A percentile compares a stretch with the other conserved stretches of the same genome.
These are phyloP conservation scores for Leucocoprinus birnbaumii DNA, from an alignment of 768 basidiomycete genomes.

Conservation along the genomic window DNA sequence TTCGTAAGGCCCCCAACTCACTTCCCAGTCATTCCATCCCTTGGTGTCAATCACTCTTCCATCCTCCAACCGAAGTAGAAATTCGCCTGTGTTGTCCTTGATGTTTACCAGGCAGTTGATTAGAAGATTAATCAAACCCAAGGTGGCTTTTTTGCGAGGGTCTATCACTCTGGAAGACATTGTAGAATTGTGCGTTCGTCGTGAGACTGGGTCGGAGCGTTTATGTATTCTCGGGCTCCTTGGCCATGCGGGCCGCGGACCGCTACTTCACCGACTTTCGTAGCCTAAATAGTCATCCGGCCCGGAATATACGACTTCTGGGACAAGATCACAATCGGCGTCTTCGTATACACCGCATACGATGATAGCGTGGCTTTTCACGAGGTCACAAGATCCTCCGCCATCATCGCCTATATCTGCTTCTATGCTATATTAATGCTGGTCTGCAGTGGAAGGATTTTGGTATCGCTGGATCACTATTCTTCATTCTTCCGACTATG, in stretches of 20 bases:
- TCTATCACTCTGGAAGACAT: constrained; percentile 33
- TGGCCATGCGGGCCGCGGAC: constrained; percentile 14
- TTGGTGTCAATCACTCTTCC: constrained; percentile 56
- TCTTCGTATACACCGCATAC: not conserved
- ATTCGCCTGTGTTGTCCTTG: constrained; percentile 50
- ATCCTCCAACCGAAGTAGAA: constrained; percentile 44
- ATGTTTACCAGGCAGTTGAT: constrained; percentile 48
- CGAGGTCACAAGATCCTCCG: not conserved
- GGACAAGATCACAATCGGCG: not conserved
- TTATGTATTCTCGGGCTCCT: not conserved
- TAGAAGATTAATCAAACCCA: constrained; percentile 30
- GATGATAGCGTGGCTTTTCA: not conserved
- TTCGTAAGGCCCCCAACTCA: constrained; percentile 11
- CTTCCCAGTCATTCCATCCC: constrained; percentile 58
- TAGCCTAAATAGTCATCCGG: not conserved
- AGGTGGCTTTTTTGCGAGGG: constrained; percentile 22
- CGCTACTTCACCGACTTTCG: constrained; percentile 6
- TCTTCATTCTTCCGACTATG: not conserved
- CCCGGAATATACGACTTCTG: not conserved
- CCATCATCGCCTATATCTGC: not conserved
- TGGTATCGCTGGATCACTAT: not conserved
- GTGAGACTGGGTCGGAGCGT: not conserved
- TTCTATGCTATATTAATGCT: not conserved
- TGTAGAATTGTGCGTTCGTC: not conserved
- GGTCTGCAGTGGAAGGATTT: too few species aligned